Conservation (phyloP, 495 filamentous ascomycete species). For the Trypethelium eluteriae region DNA sequence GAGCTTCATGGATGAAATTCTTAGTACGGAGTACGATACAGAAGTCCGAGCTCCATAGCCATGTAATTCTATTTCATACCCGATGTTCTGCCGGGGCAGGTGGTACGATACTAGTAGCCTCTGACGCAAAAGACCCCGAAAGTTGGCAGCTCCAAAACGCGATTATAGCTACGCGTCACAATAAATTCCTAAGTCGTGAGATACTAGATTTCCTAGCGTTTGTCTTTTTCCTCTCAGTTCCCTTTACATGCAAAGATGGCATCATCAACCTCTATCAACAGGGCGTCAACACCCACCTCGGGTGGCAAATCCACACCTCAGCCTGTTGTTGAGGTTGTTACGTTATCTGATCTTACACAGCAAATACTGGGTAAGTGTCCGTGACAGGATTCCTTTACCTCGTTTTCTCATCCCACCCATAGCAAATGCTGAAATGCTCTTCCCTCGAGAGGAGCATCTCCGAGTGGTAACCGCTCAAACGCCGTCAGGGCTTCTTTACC, state of each 20-base stretch:
- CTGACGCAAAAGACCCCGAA: not conserved
- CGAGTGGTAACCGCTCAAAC: conserved; percentile 18
- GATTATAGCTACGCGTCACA: not conserved
- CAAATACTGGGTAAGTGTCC: conserved; percentile 12
- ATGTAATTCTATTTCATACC: not conserved
- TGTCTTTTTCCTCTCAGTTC: too few relatives aligned
- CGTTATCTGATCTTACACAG: conserved; percentile 13
- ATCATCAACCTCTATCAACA: not conserved
- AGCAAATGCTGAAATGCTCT: conserved; percentile 21
- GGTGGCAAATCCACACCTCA: not conserved
- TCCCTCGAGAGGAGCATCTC: conserved; percentile 15
- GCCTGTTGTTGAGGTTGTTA: conserved; percentile 11
- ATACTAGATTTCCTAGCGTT: too few relatives aligned
- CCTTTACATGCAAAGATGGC: not conserved
- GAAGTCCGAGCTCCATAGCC: not conserved
- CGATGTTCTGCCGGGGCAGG: not conserved
- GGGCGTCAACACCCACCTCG: not conserved
- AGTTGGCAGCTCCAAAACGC: not conserved
- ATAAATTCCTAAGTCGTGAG: not conserved
- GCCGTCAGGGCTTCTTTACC: conserved; percentile 11
- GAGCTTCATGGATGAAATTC: too few relatives aligned
- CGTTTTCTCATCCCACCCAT: not conserved
- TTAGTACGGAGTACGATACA: too few relatives aligned
- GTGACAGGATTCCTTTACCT: not conserved
- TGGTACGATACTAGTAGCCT: not conserved